Percentiles rank a stretch among this genome's conserved stretches.
Conservation (phyloP, 2,329 filamentous ascomycete genomes). For the Cercospora beticola region DNA sequence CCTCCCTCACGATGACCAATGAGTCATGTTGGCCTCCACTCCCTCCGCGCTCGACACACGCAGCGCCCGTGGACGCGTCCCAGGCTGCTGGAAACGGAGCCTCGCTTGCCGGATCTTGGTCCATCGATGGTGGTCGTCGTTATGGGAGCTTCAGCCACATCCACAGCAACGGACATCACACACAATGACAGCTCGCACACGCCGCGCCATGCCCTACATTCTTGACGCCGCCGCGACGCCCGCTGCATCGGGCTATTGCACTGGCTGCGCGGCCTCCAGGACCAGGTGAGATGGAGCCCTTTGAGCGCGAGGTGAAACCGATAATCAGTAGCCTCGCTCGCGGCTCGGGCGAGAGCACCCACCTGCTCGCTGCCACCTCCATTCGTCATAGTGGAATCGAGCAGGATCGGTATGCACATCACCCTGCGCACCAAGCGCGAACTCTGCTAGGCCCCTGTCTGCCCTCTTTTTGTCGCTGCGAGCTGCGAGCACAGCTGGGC, state of each 20-base stretch:
- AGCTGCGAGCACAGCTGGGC: background rate
- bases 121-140: background rate
- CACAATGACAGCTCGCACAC: slow-evolving; percentile 20
- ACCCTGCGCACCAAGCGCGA: slow-evolving; percentile 11
- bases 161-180: slow-evolving; percentile 17
- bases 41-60: slow-evolving; percentile 7
- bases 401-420: slow-evolving; percentile 5
- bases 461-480: background rate
- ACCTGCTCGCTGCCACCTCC: background rate
- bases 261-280: background rate
- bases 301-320: background rate
- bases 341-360: background rate
- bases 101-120: slow-evolving; percentile 1
- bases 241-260: slow-evolving; percentile 23
- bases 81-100: slow-evolving; percentile 20
- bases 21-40: slow-evolving; percentile 24
- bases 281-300: background rate
- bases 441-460: background rate
- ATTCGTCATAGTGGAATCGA: background rate
- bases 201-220: slow-evolving; percentile 19
- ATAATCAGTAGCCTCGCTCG: background rate
- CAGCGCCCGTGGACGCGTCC: slow-evolving; percentile 5
- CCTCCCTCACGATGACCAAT: slow-evolving; percentile 21
- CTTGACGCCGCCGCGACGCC: slow-evolving; percentile 12
- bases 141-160: slow-evolving; percentile 22